Evolutionary conservation across 2,329 filamentous ascomycete genomes (phyloP).

Genomic region (Septoria petroselini): DNA sequence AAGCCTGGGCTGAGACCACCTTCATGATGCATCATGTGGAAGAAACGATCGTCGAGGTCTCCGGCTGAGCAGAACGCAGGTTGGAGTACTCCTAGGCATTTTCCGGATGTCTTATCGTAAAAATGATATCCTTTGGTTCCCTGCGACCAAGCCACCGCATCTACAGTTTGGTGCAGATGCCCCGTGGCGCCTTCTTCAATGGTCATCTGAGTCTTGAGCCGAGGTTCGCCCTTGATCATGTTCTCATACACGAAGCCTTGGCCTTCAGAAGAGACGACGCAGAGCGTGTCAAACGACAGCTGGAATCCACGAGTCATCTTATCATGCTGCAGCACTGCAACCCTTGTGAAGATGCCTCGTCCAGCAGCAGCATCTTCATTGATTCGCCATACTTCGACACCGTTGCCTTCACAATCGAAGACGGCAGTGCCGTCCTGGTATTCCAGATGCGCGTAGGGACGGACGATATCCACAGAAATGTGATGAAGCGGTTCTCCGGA

Average conservation of each 20-base stretch:
- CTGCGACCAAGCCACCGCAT: slow-evolving; percentile 47
- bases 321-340: slow-evolving; percentile 44
- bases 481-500: slow-evolving; percentile 43
- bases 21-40: slow-evolving; percentile 37
- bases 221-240: slow-evolving; percentile 37
- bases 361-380: slow-evolving; percentile 37
- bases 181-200: slow-evolving; percentile 46
- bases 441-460: slow-evolving; percentile 48
- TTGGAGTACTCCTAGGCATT: slow-evolving; percentile 40
- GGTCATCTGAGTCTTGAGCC: slow-evolving; percentile 37
- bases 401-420: slow-evolving; percentile 46
- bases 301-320: slow-evolving; percentile 48
- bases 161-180: slow-evolving; percentile 45
- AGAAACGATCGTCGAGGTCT: slow-evolving; percentile 17
- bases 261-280: slow-evolving; percentile 47
- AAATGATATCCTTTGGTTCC: slow-evolving; percentile 45
- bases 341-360: slow-evolving; percentile 43
- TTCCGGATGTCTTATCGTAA: slow-evolving; percentile 43
- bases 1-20: slow-evolving; percentile 28
- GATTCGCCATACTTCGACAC: slow-evolving; percentile 47
- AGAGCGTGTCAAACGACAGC: slow-evolving; percentile 44
- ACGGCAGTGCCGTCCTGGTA: slow-evolving; percentile 49
- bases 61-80: slow-evolving; percentile 37
- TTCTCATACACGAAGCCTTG: slow-evolving; percentile 47
- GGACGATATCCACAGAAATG: slow-evolving; percentile 33